These are phyloP conservation scores for Vitis vinifera DNA, from an alignment of 164 flowering plant species.

Conservation along the genomic window DNA sequence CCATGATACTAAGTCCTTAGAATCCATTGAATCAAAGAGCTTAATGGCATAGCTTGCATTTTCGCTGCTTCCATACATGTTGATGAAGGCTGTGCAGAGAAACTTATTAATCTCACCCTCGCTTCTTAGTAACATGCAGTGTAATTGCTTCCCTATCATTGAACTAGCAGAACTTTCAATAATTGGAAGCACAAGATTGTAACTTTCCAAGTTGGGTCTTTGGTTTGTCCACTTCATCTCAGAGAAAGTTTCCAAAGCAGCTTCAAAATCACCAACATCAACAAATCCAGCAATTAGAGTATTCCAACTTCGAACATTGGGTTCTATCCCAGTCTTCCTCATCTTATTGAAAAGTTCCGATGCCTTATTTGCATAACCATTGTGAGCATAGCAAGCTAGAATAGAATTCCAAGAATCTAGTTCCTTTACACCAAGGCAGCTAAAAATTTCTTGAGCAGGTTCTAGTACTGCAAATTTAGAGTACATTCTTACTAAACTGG, in stretches of 20 bases:
- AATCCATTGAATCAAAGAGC: slow-evolving; percentile 20
- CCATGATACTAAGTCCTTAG: slow-evolving; percentile 29
- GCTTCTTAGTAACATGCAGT: slow-evolving; percentile 20
- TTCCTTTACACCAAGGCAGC: slow-evolving; percentile 10
- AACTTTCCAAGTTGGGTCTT: slow-evolving; percentile 13
- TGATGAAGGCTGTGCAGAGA: slow-evolving; percentile 25
- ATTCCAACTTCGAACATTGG: slow-evolving; percentile 22
- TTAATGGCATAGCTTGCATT: slow-evolving; percentile 20
- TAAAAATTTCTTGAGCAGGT: slow-evolving; percentile 22
- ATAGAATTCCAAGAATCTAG: slow-evolving; percentile 28
- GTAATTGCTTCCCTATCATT: slow-evolving; percentile 29
- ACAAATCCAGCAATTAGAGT: slow-evolving; percentile 20
- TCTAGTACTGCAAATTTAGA: slow-evolving; percentile 20
- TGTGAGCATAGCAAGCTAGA: slow-evolving; percentile 26
- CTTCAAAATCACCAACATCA: slow-evolving; percentile 12
- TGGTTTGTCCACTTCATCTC: slow-evolving; percentile 24
- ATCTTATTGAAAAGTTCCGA: slow-evolving; percentile 17
- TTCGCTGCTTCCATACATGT: slow-evolving; percentile 28
- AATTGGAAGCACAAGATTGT: slow-evolving; percentile 18
- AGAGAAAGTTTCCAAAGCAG: slow-evolving; percentile 24
- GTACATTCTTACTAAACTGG: slow-evolving; percentile 22
- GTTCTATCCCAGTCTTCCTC: slow-evolving; percentile 20
- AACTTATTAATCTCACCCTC: slow-evolving; percentile 20
- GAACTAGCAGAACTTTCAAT: slow-evolving; percentile 9
- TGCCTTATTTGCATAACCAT: slow-evolving; percentile 17